Evolutionary conservation across 2,329 filamentous ascomycete species (phyloP).

Genomic region (Coniochaeta prunicola): DNA sequence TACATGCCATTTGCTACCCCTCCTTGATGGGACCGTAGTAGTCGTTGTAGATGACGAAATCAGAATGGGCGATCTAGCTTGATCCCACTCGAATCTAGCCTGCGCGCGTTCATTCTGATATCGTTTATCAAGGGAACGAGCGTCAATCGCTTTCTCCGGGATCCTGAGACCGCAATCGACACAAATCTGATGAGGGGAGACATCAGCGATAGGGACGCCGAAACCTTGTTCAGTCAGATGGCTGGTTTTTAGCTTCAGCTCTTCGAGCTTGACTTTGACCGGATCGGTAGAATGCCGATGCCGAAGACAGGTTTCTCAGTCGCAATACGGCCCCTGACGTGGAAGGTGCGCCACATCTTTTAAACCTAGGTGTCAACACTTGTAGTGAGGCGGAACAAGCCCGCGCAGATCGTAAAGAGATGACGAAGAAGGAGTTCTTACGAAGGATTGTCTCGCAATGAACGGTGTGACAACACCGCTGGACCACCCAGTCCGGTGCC

Average conservation of each 20-base stretch:
- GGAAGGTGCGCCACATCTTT: constrained; percentile 23
- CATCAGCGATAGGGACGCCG: constrained; percentile 17
- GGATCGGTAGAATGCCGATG: constrained; percentile 18
- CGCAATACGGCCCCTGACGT: constrained; percentile 21
- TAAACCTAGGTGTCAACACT: constrained; percentile 21
- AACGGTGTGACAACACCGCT: no score
- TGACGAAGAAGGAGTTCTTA: no score
- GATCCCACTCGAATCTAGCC: no score
- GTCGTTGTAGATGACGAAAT: no score
- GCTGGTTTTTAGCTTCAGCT: constrained; percentile 20
- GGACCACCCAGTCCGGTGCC: no score
- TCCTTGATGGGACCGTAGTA: no score
- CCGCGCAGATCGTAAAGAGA: no score
- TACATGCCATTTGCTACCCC: no score
- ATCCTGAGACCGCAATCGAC: background rate
- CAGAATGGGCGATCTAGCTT: no score
- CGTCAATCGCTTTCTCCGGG: background rate
- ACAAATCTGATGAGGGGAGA: constrained; percentile 14
- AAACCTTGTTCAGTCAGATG: constrained; percentile 6
- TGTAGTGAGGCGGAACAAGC: no score
- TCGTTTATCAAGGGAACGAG: background rate
- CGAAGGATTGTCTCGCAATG: no score
- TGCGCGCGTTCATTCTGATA: constrained; percentile 1
- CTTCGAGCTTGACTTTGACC: constrained; percentile 21
- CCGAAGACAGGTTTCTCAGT: constrained; percentile 10